Evolutionary conservation across 352 stramenopile genomes (phyloP).

Genomic region (Chrysophaeum taylorii): DNA sequence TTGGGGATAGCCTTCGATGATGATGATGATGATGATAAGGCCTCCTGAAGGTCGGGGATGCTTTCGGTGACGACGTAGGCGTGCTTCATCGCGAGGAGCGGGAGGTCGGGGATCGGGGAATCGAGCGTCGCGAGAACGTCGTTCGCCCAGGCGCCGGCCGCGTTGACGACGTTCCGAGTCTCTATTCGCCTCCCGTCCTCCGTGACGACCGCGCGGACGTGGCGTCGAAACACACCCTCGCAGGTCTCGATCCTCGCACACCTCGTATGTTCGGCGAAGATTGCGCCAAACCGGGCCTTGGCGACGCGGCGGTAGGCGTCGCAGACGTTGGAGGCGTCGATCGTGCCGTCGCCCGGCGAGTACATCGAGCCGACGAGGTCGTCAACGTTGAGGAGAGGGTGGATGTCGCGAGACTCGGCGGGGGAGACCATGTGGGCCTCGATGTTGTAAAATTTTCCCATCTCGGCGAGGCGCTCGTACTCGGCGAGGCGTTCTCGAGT

Average conservation of each 20-base stretch:
- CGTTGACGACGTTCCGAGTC: slow-evolving; percentile 29
- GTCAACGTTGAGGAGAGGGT: slow-evolving; percentile 29
- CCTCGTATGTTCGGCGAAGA: too few species aligned
- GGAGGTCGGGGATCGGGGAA: slow-evolving; percentile 7
- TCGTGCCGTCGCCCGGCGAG: slow-evolving; percentile 29
- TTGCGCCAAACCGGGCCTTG: not conserved
- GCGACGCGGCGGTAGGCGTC: slow-evolving; percentile 24
- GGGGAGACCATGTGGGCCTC: slow-evolving; percentile 23
- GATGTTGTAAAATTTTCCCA: slow-evolving; percentile 31
- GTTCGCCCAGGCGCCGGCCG: slow-evolving; percentile 27
- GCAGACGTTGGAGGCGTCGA: slow-evolving; percentile 27
- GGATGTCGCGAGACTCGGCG: slow-evolving; percentile 22
- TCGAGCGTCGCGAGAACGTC: slow-evolving; percentile 23
- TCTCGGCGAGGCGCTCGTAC: slow-evolving; percentile 38
- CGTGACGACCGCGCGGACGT: slow-evolving; percentile 25
- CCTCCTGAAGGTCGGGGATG: slow-evolving; percentile 25
- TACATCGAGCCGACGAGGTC: slow-evolving; percentile 29
- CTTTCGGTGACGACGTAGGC: slow-evolving; percentile 28
- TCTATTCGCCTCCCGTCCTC: slow-evolving; percentile 24
- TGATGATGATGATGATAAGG: too few species aligned
- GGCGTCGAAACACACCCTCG: not conserved
- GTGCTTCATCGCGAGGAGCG: slow-evolving; percentile 31
- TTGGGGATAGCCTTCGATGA: too few species aligned
- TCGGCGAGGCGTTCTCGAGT: slow-evolving; percentile 39
- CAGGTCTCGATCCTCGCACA: slow-evolving; percentile 27